phyloP scores from a whole-genome alignment of 164 flowering plant genomes.

The Berberis vulgaris region DNA sequence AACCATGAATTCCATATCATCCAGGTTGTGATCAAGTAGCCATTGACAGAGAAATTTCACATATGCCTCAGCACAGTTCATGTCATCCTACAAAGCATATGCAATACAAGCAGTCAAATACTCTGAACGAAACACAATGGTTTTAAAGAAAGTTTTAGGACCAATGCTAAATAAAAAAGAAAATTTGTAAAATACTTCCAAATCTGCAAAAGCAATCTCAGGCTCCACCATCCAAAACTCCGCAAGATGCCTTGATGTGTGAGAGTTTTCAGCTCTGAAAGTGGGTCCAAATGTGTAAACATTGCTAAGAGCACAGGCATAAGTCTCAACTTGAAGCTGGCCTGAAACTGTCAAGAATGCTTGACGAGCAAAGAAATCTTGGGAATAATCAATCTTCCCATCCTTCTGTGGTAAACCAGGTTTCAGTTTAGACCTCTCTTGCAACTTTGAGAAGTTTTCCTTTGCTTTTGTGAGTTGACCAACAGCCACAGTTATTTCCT shows the following conservation, averaged over 20 bases:
- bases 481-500: slow-evolving; percentile 51
- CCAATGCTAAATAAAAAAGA: background rate
- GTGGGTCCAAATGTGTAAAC: slow-evolving; percentile 98
- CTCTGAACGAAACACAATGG: no score
- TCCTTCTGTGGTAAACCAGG: slow-evolving; percentile 80
- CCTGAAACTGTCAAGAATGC: slow-evolving; percentile 95
- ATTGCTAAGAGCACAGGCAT: slow-evolving; percentile 76
- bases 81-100: slow-evolving; percentile 59
- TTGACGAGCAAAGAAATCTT: slow-evolving; percentile 86
- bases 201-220: slow-evolving; percentile 92
- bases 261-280: slow-evolving; percentile 89
- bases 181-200: slow-evolving; percentile 38
- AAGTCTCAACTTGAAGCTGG: slow-evolving; percentile 85
- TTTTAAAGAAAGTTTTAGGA: no score
- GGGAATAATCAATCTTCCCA: slow-evolving; percentile 77
- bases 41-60: slow-evolving; percentile 75
- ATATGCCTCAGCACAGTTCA: slow-evolving; percentile 95
- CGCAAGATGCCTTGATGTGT: slow-evolving; percentile 96
- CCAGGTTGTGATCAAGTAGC: slow-evolving; percentile 81
- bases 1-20: slow-evolving; percentile 89
- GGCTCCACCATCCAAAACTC: slow-evolving; percentile 99
- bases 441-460: slow-evolving; percentile 50
- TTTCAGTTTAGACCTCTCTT: slow-evolving; percentile 65
- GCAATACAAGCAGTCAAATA: no score
- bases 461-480: slow-evolving; percentile 62